Base-by-base conservation (phyloP, 2,329 filamentous ascomycete species). In the Ilyonectria sp. region DNA sequence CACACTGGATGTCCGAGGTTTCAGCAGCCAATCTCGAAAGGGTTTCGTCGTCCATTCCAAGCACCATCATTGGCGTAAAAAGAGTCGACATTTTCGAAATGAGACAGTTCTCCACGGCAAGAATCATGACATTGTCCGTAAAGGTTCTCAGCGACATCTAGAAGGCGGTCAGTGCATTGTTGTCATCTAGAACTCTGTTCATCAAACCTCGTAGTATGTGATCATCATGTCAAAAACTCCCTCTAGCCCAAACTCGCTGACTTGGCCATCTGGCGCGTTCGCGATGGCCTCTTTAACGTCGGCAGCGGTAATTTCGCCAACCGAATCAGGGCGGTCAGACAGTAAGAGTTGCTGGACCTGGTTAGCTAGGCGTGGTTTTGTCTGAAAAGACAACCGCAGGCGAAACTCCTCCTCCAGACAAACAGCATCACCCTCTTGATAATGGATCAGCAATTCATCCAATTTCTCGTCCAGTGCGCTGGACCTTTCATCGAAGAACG, bases 51-150 rank as follows among this genome's bases (percentile, higher is more conserved):
- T 19, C 23, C 59, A 61, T 61, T 6, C 13, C 19, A 31, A 47
- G 19, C 26, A 61, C 47, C 13, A 35, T 29, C 3, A 15, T 21
- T 3, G 50, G 21, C 2, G 37, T 35, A n/a, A 61, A 23, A 10
- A 61, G 23, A 11, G 29, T 47, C 6, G 40, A n/a, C 15, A 61
- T 55, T n/a, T 61, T 31, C 2, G 35, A 47, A 9, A 87, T 74
- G 1, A 87, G 79, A 59, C 83, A 86, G 57, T 82, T 82, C 69
- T 87, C 85, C 1, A 85, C 76, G 0, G 79, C 85, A 1, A 86
- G 78, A 17, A 79, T 84, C 31, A 82, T 78, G 26, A 86, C 76
- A 37, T 85, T 85, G 17, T 87, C 81, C 4, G 82, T 76, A 55
- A 86, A 85, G 0, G 80, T 82, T 19, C 80, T 70, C 4, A 83